phyloP scores from a whole-genome alignment of 805 yeast genomes.

The Pichia nanzhaoensis region DNA sequence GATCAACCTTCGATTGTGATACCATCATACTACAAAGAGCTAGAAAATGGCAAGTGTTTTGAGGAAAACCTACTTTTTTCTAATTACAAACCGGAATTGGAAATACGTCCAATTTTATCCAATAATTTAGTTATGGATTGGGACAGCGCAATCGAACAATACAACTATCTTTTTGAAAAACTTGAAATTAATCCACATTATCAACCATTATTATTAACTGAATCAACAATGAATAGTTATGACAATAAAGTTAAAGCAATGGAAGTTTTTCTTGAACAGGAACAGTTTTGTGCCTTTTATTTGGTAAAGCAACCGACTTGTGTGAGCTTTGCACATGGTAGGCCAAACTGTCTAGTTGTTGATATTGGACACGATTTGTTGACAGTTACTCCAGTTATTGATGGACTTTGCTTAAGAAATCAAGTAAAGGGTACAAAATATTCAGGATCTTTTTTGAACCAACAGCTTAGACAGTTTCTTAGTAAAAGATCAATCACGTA shows the following conservation, averaged over 20 bases:
- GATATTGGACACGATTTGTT: slow-evolving; percentile 77
- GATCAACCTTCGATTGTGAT: slow-evolving; percentile 73
- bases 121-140: slow-evolving; percentile 70
- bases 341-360: slow-evolving; percentile 80
- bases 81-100: slow-evolving; percentile 43
- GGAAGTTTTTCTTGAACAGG: slow-evolving; percentile 62
- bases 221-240: slow-evolving; percentile 77
- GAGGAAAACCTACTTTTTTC: slow-evolving; percentile 29
- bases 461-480: slow-evolving; percentile 42
- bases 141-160: slow-evolving; percentile 78
- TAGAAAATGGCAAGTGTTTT: slow-evolving; percentile 13
- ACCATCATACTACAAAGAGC: slow-evolving; percentile 59
- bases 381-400: slow-evolving; percentile 76
- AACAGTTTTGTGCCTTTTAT: slow-evolving; percentile 74
- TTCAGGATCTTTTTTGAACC: slow-evolving; percentile 63
- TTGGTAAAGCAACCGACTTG: slow-evolving; percentile 81
- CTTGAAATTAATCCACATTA: slow-evolving; percentile 50
- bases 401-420: slow-evolving; percentile 68
- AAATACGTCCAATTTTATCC: slow-evolving; percentile 50
- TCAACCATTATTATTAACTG: slow-evolving; percentile 77
- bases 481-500: slow-evolving; percentile 28
- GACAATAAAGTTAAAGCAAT: slow-evolving; percentile 62
- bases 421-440: slow-evolving; percentile 65
- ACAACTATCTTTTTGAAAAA: slow-evolving; percentile 51
- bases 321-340: slow-evolving; percentile 80